A percentile compares a stretch with the other conserved stretches of the same genome.
Evolutionary conservation across 352 stramenopile genomes (phyloP).

Genomic region (Globisporangium solare): DNA sequence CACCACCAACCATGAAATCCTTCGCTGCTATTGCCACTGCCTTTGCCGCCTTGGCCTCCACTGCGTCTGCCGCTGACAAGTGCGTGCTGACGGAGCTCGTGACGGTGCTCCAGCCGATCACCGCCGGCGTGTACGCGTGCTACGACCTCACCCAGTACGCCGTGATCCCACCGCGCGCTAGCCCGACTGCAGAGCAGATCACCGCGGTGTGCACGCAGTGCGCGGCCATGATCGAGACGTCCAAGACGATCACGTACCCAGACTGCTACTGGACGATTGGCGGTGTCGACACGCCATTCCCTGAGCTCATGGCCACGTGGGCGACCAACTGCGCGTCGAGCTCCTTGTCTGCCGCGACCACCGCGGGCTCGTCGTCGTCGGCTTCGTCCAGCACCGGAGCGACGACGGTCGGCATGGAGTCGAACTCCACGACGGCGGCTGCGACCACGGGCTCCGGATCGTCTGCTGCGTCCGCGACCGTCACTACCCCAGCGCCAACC

Average conservation of each 20-base stretch:
- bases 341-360: not conserved
- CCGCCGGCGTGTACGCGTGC: constrained; percentile 2
- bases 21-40: not conserved
- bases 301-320: constrained; percentile 4
- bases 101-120: not conserved
- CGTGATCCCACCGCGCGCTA: constrained; percentile 2
- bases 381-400: not conserved
- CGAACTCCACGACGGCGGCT: not conserved
- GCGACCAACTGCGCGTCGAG: not conserved
- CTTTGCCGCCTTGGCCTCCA: not conserved
- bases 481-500: not conserved
- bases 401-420: not conserved
- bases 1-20: not conserved
- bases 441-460: not conserved
- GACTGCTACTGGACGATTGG: constrained; percentile 7
- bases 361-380: not conserved
- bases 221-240: not conserved
- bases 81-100: not conserved
- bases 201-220: constrained; percentile 10
- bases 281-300: constrained; percentile 5
- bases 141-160: not conserved
- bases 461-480: not conserved
- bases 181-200: constrained; percentile 1
- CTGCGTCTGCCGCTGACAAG: not conserved
- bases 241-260: constrained; percentile 12